phyloP scores from a whole-genome alignment of 805 yeast species.

The Metschnikowia lochheadii region DNA sequence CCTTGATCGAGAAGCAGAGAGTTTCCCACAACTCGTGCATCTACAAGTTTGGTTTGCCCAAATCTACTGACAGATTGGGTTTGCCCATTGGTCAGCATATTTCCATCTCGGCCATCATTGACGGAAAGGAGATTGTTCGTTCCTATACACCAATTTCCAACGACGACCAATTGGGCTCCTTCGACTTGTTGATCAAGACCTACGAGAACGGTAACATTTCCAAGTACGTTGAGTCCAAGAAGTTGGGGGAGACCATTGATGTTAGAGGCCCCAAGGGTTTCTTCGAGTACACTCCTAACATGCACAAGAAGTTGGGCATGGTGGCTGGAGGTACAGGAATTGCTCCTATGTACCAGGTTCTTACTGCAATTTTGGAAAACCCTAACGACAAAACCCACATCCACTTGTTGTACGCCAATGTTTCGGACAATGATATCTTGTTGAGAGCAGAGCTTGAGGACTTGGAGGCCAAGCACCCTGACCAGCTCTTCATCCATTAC shows the following conservation, averaged over 20 bases:
- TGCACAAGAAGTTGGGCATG: constrained; percentile 74
- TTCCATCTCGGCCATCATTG: constrained; percentile 67
- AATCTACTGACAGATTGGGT: constrained; percentile 69
- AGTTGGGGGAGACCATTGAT: constrained; percentile 72
- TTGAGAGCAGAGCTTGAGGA: constrained; percentile 75
- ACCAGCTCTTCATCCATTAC: constrained; percentile 61
- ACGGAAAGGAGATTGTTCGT: constrained; percentile 76
- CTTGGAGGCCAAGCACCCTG: constrained; percentile 52
- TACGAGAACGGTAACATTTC: constrained; percentile 86
- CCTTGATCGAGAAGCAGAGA: constrained; percentile 69
- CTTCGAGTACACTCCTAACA: constrained; percentile 77
- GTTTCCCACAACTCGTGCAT: constrained; percentile 78
- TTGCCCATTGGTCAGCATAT: constrained; percentile 95
- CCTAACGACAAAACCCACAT: constrained; percentile 78
- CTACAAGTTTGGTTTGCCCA: constrained; percentile 80
- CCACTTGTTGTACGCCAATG: constrained; percentile 76
- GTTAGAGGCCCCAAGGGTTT: constrained; percentile 91
- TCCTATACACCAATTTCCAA: constrained; percentile 88
- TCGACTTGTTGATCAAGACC: constrained; percentile 81
- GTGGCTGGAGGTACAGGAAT: constrained; percentile 97
- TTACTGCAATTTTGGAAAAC: constrained; percentile 72
- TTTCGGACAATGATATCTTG: constrained; percentile 72
- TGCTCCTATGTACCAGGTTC: constrained; percentile 92
- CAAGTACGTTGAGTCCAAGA: constrained; percentile 61
- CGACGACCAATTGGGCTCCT: constrained; percentile 73